These are phyloP conservation scores for Selenicereus undatus DNA, from an alignment of 148 eudicot species.

Conservation along the genomic window DNA sequence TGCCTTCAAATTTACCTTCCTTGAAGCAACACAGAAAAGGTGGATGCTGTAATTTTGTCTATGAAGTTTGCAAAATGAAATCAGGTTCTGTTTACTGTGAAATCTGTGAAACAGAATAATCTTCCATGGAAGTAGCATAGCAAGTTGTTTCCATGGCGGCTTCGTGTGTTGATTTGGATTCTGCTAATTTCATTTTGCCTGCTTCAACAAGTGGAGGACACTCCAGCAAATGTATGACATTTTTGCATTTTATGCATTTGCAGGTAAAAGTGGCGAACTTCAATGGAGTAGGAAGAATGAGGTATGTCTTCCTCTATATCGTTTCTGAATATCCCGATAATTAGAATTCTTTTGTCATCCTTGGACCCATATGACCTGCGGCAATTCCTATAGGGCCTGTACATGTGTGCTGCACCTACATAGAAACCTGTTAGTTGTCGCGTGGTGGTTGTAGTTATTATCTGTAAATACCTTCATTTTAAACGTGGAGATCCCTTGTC, in stretches of 20 bases:
- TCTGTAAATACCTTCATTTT: not conserved
- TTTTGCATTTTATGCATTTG: constrained; percentile 89
- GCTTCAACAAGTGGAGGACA: constrained; percentile 51
- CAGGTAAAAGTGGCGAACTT: constrained; percentile 72
- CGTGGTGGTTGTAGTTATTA: not conserved
- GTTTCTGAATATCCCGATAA: not conserved
- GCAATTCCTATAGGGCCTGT: not conserved
- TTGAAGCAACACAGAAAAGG: too few relatives aligned
- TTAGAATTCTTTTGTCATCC: not conserved
- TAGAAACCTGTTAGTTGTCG: not conserved
- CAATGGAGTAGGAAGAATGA: constrained; percentile 88
- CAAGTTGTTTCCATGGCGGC: not conserved
- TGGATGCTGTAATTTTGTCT: too few relatives aligned
- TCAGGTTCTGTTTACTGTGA: too few relatives aligned
- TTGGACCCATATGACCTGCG: not conserved
- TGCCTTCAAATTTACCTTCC: too few relatives aligned
- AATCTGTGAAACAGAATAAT: too few relatives aligned
- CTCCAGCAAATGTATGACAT: constrained; percentile 79
- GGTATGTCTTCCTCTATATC: constrained; percentile 33
- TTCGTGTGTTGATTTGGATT: not conserved
- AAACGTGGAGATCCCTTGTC: too few relatives aligned
- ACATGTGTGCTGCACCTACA: not conserved
- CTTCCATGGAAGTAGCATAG: too few relatives aligned
- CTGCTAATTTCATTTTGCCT: not conserved
- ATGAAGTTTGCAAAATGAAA: too few relatives aligned